Evolutionary conservation across 2,329 filamentous ascomycete genomes (phyloP).

Genomic region (Allantophomopsis cytisporea): DNA sequence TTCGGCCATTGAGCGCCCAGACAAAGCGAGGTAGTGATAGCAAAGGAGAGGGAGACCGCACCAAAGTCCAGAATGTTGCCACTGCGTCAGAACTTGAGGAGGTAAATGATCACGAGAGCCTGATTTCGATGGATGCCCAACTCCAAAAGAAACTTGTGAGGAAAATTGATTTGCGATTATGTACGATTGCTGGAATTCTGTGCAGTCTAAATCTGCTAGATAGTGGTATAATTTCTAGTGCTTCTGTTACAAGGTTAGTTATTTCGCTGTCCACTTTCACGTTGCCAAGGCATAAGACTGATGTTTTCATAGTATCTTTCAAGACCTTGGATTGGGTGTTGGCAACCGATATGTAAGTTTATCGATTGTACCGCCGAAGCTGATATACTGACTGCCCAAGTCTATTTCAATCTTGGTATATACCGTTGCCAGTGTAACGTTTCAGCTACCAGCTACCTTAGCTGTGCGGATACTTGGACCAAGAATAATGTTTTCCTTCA

Average conservation of each 20-base stretch:
- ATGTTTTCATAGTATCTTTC: slow-evolving; percentile 30
- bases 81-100: too few species aligned
- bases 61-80: too few species aligned
- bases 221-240: slow-evolving; percentile 55
- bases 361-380: neutral
- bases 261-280: too few species aligned
- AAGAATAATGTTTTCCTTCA: slow-evolving; percentile 44
- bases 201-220: slow-evolving; percentile 59
- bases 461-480: slow-evolving; percentile 52
- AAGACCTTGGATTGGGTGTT: slow-evolving; percentile 43
- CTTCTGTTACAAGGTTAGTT: slow-evolving; percentile 46
- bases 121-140: slow-evolving; percentile 3
- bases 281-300: too few species aligned
- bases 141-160: slow-evolving; percentile 35
- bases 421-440: slow-evolving; percentile 52
- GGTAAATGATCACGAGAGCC: too few species aligned
- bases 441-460: slow-evolving; percentile 56
- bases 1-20: too few species aligned
- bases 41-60: too few species aligned
- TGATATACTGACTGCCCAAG: slow-evolving; percentile 3
- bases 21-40: too few species aligned
- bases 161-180: slow-evolving; percentile 55
- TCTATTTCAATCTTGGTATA: slow-evolving; percentile 63
- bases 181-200: slow-evolving; percentile 57
- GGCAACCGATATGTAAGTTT: slow-evolving; percentile 42